Percentiles rank a stretch among this genome's conserved stretches.
These are phyloP conservation scores for Aspergillus campestris DNA, from an alignment of 495 filamentous ascomycete genomes.

Conservation along the genomic window DNA sequence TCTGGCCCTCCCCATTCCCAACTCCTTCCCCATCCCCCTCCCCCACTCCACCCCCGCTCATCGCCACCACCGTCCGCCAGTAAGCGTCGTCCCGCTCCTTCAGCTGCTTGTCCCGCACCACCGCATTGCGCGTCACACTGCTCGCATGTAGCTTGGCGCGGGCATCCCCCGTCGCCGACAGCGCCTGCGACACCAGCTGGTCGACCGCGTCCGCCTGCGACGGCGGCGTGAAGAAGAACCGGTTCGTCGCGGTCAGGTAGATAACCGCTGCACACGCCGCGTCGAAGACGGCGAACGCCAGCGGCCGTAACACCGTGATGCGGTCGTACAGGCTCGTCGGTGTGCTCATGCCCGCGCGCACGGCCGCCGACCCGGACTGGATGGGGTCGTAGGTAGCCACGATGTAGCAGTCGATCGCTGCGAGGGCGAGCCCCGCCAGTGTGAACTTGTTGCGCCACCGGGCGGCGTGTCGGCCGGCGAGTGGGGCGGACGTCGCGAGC, in stretches of 20 bases:
- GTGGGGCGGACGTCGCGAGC: slow-evolving; percentile 47
- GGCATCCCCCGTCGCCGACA: slow-evolving; percentile 35
- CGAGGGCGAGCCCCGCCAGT: slow-evolving; percentile 50
- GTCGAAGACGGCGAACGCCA: slow-evolving; percentile 55
- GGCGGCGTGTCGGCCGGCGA: slow-evolving; percentile 47
- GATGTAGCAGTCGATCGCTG: slow-evolving; percentile 55
- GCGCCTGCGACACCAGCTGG: slow-evolving; percentile 28
- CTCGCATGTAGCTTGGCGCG: slow-evolving; percentile 44
- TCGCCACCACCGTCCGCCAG: slow-evolving; percentile 44
- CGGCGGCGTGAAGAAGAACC: slow-evolving; percentile 50
- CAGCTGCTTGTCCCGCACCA: slow-evolving; percentile 48
- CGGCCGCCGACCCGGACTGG: slow-evolving; percentile 30
- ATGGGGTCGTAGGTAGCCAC: slow-evolving; percentile 54
- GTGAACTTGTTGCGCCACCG: slow-evolving; percentile 66
- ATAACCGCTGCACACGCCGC: slow-evolving; percentile 49
- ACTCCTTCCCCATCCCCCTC: slow-evolving; percentile 19
- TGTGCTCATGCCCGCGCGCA: slow-evolving; percentile 26
- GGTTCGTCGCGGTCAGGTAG: slow-evolving; percentile 69
- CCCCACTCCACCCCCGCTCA: slow-evolving; percentile 23
- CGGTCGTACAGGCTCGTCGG: slow-evolving; percentile 56
- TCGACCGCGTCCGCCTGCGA: slow-evolving; percentile 39
- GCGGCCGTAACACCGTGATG: slow-evolving; percentile 48
- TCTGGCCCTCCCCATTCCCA: slow-evolving; percentile 6
- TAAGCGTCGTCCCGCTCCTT: slow-evolving; percentile 48
- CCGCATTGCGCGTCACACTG: slow-evolving; percentile 48